Conservation (phyloP, 805 yeast species). For the Wickerhamomyces alni region DNA sequence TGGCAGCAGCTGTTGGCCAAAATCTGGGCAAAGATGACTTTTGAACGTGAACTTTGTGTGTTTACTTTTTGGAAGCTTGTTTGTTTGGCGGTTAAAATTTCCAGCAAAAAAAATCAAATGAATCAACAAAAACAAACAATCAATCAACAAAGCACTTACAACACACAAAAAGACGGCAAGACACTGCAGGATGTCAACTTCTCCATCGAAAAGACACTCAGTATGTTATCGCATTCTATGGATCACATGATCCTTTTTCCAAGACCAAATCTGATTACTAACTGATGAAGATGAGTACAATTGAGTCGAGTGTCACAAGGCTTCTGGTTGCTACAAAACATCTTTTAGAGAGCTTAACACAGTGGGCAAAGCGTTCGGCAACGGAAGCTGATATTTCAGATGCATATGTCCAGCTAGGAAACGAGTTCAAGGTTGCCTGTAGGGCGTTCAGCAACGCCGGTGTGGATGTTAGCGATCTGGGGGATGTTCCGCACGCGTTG, state of each 20-base stretch:
- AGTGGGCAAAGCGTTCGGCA: slow-evolving; percentile 83
- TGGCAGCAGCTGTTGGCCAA: too few relatives aligned
- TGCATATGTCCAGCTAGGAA: slow-evolving; percentile 87
- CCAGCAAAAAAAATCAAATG: background rate
- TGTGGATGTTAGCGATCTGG: slow-evolving; percentile 74
- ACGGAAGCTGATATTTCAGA: slow-evolving; percentile 82
- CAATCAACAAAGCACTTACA: background rate
- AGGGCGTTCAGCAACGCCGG: slow-evolving; percentile 76
- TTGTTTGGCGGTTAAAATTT: too few relatives aligned
- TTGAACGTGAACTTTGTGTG: background rate
- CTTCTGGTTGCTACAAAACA: slow-evolving; percentile 85
- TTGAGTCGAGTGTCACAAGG: slow-evolving; percentile 73
- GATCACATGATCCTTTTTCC: background rate
- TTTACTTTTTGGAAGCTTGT: background rate
- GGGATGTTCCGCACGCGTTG: slow-evolving; percentile 83
- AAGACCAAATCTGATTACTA: background rate
- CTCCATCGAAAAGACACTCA: slow-evolving; percentile 23
- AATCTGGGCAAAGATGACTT: too few relatives aligned
- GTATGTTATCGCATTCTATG: slow-evolving; percentile 10
- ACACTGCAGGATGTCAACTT: background rate
- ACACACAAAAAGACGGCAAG: background rate
- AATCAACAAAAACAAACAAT: background rate
- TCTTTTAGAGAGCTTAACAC: slow-evolving; percentile 75
- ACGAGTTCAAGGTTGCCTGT: slow-evolving; percentile 84
- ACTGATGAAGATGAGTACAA: slow-evolving; percentile 37